Base-by-base conservation (phyloP, 306 rosid species). In the Senna tora region DNA sequence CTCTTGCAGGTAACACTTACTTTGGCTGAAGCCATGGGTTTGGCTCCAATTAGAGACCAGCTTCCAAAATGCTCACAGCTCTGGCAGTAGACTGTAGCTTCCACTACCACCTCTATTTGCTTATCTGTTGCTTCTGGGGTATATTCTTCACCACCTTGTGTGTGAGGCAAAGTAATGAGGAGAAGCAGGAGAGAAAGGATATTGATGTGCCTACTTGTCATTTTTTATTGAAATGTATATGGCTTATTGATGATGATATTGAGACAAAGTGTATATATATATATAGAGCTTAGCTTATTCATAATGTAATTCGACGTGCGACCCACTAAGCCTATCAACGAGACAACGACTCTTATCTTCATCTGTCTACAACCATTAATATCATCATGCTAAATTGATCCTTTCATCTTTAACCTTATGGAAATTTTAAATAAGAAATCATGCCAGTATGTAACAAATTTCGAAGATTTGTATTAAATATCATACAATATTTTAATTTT, bases 21-120 rank as follows among this genome's bases (percentile, higher is more conserved):
- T 83, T 87, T 87, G 11, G 97, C 97, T 11, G 83, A 80, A 43
- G 89, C 83, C 64, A 93, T 80, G 2, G 96, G 85, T 67, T 82
- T 83, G 50, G 92, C 97, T 4, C 83, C 90, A 13, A 76, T 66
- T 75, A 93, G 53, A 50, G 98, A 90, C 97, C 96, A 87, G 0
- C 86, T 71, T 73, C 96, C 93, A 17, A 60, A 61, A 52, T 62
- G 84, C 6, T 85, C 83, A 79, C 98, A 93, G 81, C 81, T 88
- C 79, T 90, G 93, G 84, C 98, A 93, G 74, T 84, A 93, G n/a
- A 93, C 93, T 19, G 71, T 38, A 4, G 93, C 87, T 79, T 93
- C 98, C 20, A 93, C 88, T 28, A 83, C 92, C 13, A 88, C 85
- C 0, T 83, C 82, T 14, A 58, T 66, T 30, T 80, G 76, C 79